phyloP scores from a whole-genome alignment of 148 eudicot species.

The Talinum fruticosum region DNA sequence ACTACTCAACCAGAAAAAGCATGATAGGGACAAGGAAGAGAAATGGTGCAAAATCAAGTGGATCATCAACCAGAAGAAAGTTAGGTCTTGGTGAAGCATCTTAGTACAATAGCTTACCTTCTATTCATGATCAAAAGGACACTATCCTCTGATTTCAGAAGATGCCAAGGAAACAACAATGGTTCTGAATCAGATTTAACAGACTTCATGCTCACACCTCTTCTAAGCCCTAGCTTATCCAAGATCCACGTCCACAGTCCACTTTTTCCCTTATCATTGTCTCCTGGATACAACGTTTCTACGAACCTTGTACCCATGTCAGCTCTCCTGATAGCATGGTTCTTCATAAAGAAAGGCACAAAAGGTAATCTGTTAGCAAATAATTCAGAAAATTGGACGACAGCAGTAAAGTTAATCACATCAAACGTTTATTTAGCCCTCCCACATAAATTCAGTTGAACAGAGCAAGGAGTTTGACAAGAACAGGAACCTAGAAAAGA shows the following conservation, averaged over 20 bases:
- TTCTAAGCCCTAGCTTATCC: conserved; percentile 50
- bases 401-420: neutral
- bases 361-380: conserved; percentile 8
- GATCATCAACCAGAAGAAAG: neutral
- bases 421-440: neutral
- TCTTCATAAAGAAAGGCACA: conserved; percentile 41
- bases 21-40: neutral
- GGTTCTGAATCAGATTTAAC: conserved; percentile 45
- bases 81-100: neutral
- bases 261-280: conserved; percentile 34
- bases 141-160: conserved; percentile 46
- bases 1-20: neutral
- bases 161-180: conserved; percentile 87
- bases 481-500: neutral
- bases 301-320: conserved; percentile 72
- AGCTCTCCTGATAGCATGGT: conserved; percentile 95
- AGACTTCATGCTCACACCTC: conserved; percentile 28
- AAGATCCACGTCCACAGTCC: conserved; percentile 66
- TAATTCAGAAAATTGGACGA: neutral
- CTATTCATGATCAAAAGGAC: conserved; percentile 53
- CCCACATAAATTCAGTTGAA: neutral
- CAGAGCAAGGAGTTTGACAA: neutral
- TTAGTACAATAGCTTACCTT: conserved; percentile 44
- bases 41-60: neutral
- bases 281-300: conserved; percentile 63